Evolutionary conservation across 176 grass and related monocot genomes (phyloP).

Genomic region (Microstegium vimineum): DNA sequence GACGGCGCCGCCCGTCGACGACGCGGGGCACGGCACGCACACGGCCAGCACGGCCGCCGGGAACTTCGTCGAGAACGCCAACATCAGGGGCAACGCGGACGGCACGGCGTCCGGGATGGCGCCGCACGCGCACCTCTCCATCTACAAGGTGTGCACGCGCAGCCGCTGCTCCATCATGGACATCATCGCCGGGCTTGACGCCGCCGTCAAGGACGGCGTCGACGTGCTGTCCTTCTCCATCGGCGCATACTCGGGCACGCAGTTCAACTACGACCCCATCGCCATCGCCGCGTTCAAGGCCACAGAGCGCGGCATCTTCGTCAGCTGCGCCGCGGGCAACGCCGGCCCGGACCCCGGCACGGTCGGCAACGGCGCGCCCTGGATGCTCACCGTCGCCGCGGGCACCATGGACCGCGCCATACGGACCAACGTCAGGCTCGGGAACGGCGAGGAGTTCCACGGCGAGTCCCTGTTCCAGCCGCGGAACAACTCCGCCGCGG

Average conservation of each 20-base stretch:
- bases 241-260: slow-evolving; percentile 51
- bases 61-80: slow-evolving; percentile 76
- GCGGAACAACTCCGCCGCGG: not conserved
- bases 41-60: slow-evolving; percentile 74
- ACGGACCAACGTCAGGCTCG: slow-evolving; percentile 60
- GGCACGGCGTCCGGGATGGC: slow-evolving; percentile 85
- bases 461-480: slow-evolving; percentile 80
- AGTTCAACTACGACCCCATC: slow-evolving; percentile 78
- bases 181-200: slow-evolving; percentile 74
- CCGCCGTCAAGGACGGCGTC: slow-evolving; percentile 62
- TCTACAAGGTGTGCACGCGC: slow-evolving; percentile 75
- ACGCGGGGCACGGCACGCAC: slow-evolving; percentile 78
- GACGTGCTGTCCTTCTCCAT: slow-evolving; percentile 84
- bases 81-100: slow-evolving; percentile 66
- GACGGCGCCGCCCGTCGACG: slow-evolving; percentile 61
- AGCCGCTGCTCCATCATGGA: slow-evolving; percentile 73
- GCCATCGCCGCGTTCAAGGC: slow-evolving; percentile 63
- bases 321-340: slow-evolving; percentile 81
- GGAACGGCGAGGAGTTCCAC: slow-evolving; percentile 59
- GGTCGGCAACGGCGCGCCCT: slow-evolving; percentile 66
- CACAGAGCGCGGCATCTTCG: slow-evolving; percentile 76
- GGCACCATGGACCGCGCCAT: slow-evolving; percentile 68
- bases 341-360: slow-evolving; percentile 30
- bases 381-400: slow-evolving; percentile 89
- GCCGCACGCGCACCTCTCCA: slow-evolving; percentile 72